A percentile compares a stretch with the other conserved stretches of the same genome.
These are phyloP conservation scores for Leccinum fallax DNA, from an alignment of 1,284 basidiomycete species.

Conservation along the genomic window DNA sequence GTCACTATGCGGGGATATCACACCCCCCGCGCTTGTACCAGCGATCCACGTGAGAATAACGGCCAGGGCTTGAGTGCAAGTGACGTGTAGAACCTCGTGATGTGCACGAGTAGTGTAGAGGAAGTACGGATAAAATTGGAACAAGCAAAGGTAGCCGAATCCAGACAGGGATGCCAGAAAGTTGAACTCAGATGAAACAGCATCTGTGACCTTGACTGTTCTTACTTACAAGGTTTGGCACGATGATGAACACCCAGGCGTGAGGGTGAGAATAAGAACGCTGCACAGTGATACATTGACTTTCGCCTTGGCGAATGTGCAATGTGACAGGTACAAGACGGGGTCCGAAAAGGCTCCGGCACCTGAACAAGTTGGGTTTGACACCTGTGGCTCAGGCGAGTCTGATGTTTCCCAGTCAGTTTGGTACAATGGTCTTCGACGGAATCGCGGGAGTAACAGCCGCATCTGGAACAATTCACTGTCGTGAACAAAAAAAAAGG, in stretches of 20 bases:
- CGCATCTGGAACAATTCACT: background rate
- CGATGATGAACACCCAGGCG: background rate
- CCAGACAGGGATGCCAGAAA: background rate
- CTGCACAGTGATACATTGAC: background rate
- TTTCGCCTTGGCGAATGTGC: background rate
- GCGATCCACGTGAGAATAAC: background rate
- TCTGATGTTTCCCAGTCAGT: constrained; percentile 5
- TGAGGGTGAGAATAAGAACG: background rate
- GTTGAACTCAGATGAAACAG: background rate
- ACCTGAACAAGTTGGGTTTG: constrained; percentile 1
- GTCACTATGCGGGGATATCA: background rate
- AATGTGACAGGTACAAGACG: constrained; percentile 2
- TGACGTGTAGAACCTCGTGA: background rate
- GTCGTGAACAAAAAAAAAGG: background rate
- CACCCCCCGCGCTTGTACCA: background rate
- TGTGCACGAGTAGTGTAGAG: background rate
- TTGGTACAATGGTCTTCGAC: background rate
- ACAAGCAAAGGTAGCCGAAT: background rate
- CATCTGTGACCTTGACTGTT: background rate
- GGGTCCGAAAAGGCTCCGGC: background rate
- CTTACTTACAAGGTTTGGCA: background rate
- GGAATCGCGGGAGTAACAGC: constrained; percentile 13
- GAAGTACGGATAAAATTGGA: background rate
- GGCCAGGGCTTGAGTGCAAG: background rate
- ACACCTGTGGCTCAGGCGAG: background rate